phyloP scores from a whole-genome alignment of 345 rosid genomes.

The Theobroma cacao region DNA sequence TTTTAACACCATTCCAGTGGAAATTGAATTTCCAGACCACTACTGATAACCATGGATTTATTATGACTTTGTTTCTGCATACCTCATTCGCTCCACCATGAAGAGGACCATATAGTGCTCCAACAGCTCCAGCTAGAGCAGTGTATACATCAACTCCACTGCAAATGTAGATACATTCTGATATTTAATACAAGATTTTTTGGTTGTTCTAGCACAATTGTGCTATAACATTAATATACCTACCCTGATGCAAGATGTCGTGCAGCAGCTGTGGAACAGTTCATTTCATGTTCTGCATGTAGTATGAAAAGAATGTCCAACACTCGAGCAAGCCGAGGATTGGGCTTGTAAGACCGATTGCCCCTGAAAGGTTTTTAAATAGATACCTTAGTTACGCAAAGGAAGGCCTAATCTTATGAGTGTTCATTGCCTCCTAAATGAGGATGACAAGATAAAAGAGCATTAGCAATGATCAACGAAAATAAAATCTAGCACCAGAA shows the following conservation, averaged over 20 bases:
- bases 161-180: slow-evolving; percentile 29
- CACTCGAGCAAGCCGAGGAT: slow-evolving; percentile 89
- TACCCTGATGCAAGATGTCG: slow-evolving; percentile 98
- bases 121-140: slow-evolving; percentile 94
- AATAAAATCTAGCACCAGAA: neutral
- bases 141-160: slow-evolving; percentile 96
- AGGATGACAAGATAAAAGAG: neutral
- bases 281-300: slow-evolving; percentile 99
- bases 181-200: neutral
- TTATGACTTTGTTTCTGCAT: slow-evolving; percentile 9
- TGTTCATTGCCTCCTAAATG: neutral
- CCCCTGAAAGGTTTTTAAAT: slow-evolving; percentile 53
- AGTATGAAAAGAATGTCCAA: slow-evolving; percentile 85
- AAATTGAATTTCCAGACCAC: neutral
- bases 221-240: slow-evolving; percentile 1
- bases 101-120: slow-evolving; percentile 96
- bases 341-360: slow-evolving; percentile 77
- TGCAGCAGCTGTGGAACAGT: slow-evolving; percentile 94
- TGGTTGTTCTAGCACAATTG: slow-evolving; percentile 1
- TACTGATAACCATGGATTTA: neutral
- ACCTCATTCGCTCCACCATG: slow-evolving; percentile 99
- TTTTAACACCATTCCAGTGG: neutral
- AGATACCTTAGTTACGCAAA: neutral
- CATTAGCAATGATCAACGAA: neutral
- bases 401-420: slow-evolving; percentile 6